Percentiles rank a stretch among this genome's conserved stretches.
Evolutionary conservation across 192 early-diverging fungal genomes (phyloP).

Genomic region (Podila epicladia): DNA sequence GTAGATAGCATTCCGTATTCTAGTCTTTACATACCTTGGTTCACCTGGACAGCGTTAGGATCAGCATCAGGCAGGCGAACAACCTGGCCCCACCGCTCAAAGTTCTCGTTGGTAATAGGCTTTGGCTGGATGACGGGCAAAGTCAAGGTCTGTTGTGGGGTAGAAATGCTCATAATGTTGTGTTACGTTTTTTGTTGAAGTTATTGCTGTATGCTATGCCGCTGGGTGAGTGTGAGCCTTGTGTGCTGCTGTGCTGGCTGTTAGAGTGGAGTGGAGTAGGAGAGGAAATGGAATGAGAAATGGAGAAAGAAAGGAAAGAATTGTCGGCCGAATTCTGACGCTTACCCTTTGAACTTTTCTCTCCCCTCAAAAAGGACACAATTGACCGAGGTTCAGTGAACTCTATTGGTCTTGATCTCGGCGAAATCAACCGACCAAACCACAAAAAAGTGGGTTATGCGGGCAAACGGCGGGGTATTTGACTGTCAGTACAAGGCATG

Average conservation of each 20-base stretch:
- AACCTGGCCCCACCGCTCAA: constrained; percentile 45
- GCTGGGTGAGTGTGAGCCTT: too few relatives aligned
- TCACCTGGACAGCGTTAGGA: constrained; percentile 48
- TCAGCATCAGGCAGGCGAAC: constrained; percentile 42
- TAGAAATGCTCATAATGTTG: constrained; percentile 13
- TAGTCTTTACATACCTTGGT: constrained; percentile 24
- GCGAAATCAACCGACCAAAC: not conserved
- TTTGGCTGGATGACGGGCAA: constrained; percentile 15
- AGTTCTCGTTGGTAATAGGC: constrained; percentile 46
- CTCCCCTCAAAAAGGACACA: not conserved
- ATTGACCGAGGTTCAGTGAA: not conserved
- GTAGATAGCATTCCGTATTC: too few relatives aligned
- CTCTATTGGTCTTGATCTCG: not conserved
- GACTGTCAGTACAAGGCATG: too few relatives aligned
- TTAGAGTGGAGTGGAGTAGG: too few relatives aligned
- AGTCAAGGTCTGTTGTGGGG: constrained; percentile 1
- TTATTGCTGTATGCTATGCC: too few relatives aligned
- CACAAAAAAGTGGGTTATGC: not conserved
- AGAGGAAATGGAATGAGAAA: too few relatives aligned
- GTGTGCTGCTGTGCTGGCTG: too few relatives aligned
- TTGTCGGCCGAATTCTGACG: not conserved
- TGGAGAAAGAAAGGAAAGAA: not conserved
- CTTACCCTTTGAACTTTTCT: not conserved
- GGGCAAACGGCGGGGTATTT: not conserved
- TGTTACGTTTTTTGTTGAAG: too few relatives aligned